Conservation (phyloP, 2,329 filamentous ascomycete species). For the Boeremia lycopersici region DNA sequence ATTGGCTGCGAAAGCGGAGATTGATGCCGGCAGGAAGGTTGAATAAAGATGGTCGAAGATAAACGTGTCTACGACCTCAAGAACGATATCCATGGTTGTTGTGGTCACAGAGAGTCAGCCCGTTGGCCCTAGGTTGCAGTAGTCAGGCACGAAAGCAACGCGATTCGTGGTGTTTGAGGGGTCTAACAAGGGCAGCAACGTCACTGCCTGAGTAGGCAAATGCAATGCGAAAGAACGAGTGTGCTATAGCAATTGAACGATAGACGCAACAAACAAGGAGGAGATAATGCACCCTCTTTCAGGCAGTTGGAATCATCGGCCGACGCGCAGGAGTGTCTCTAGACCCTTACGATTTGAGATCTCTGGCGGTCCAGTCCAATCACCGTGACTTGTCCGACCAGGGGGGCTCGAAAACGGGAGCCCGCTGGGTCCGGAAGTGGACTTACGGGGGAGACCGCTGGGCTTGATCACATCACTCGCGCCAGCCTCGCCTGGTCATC, state of each 20-base stretch:
- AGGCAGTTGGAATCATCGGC: constrained; percentile 5
- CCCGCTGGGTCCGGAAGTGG: constrained; percentile 13
- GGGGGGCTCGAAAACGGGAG: constrained; percentile 4
- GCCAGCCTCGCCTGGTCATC: constrained; percentile 3
- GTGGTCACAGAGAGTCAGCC: constrained; percentile 13
- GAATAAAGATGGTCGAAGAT: constrained; percentile 82
- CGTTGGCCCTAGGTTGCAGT: constrained; percentile 11
- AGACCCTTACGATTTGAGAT: background rate
- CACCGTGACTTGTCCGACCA: background rate
- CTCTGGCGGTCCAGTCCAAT: constrained; percentile 4
- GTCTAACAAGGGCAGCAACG: constrained; percentile 1
- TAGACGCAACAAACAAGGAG: background rate
- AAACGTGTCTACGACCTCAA: constrained; percentile 83
- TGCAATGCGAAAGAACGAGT: constrained; percentile 1
- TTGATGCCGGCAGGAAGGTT: constrained; percentile 63
- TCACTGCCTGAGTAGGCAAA: background rate
- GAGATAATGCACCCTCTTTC: constrained; percentile 4
- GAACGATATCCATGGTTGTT: constrained; percentile 80
- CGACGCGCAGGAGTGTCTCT: background rate
- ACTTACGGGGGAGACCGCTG: constrained; percentile 18
- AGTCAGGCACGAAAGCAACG: constrained; percentile 27
- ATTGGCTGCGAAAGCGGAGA: constrained; percentile 59
- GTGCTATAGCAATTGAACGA: background rate
- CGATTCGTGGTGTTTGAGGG: constrained; percentile 26
- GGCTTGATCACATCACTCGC: constrained; percentile 20